Conservation (phyloP, 768 basidiomycete genomes). For the Rhodotorula kratochvilovae region DNA sequence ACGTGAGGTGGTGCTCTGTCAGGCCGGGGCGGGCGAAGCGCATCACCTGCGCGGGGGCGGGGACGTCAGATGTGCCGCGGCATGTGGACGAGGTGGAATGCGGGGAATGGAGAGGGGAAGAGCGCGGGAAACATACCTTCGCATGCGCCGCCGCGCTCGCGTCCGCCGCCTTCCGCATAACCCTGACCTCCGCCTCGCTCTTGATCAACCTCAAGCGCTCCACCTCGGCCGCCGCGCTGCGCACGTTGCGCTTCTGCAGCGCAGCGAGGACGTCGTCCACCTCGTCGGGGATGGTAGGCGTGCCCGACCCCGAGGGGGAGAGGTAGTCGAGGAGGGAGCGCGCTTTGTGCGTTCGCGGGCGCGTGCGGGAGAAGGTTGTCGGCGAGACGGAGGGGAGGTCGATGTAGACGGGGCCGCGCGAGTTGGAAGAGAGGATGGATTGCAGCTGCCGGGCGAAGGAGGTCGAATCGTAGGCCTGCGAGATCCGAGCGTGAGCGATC, state of each 20-base stretch:
- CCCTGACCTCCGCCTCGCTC: slow-evolving; percentile 65
- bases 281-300: slow-evolving; percentile 54
- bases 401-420: slow-evolving; percentile 50
- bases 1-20: slow-evolving; percentile 61
- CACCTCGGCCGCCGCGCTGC: slow-evolving; percentile 63
- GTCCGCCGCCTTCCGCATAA: slow-evolving; percentile 81
- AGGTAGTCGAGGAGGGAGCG: slow-evolving; percentile 51
- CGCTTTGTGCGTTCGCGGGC: slow-evolving; percentile 38
- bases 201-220: slow-evolving; percentile 72
- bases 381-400: slow-evolving; percentile 49
- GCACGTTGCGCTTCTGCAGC: slow-evolving; percentile 52
- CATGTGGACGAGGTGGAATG: no score
- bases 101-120: neutral
- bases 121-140: slow-evolving; percentile 55
- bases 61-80: neutral
- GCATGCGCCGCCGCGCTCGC: slow-evolving; percentile 81
- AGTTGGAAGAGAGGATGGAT: slow-evolving; percentile 36
- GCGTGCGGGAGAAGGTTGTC: slow-evolving; percentile 32
- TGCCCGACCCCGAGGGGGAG: slow-evolving; percentile 31
- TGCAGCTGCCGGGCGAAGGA: slow-evolving; percentile 58
- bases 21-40: slow-evolving; percentile 33
- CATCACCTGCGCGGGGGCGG: slow-evolving; percentile 34
- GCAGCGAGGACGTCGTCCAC: slow-evolving; percentile 50
- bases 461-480: slow-evolving; percentile 45
- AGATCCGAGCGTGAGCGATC: slow-evolving; percentile 5